Evolutionary conservation across 176 grass and related monocot genomes (phyloP).

Genomic region (maize (Zea mays)): Zm-B73-REFERENCE-NAM-5.0 NC_050099.1:167833501-167834000

Average conservation of each 20-base stretch:
- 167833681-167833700: slow-evolving; percentile 31
- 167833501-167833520: slow-evolving; percentile 46
- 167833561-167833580: slow-evolving; percentile 65
- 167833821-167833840: slow-evolving; percentile 63
- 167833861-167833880: slow-evolving; percentile 19
- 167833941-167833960: no score
- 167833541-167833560: slow-evolving; percentile 27
- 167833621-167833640: slow-evolving; percentile 53
- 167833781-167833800: slow-evolving; percentile 60
- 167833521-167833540: no score
- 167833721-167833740: slow-evolving; percentile 80
- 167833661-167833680: slow-evolving; percentile 47
- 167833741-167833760: slow-evolving; percentile 85
- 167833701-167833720: slow-evolving; percentile 52
- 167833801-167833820: slow-evolving; percentile 74
- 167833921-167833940: slow-evolving; percentile 46
- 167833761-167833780: slow-evolving; percentile 78
- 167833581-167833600: slow-evolving; percentile 52
- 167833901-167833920: slow-evolving; percentile 47
- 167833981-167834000: no score
- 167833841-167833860: slow-evolving; percentile 35
- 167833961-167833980: no score
- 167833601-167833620: slow-evolving; percentile 64
- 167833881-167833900: slow-evolving; percentile 24
- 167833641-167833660: slow-evolving; percentile 44